A percentile compares a stretch with the other conserved stretches of the same genome.
These are phyloP conservation scores for Claviceps capensis DNA, from an alignment of 2,329 filamentous ascomycete species.

Conservation along the genomic window DNA sequence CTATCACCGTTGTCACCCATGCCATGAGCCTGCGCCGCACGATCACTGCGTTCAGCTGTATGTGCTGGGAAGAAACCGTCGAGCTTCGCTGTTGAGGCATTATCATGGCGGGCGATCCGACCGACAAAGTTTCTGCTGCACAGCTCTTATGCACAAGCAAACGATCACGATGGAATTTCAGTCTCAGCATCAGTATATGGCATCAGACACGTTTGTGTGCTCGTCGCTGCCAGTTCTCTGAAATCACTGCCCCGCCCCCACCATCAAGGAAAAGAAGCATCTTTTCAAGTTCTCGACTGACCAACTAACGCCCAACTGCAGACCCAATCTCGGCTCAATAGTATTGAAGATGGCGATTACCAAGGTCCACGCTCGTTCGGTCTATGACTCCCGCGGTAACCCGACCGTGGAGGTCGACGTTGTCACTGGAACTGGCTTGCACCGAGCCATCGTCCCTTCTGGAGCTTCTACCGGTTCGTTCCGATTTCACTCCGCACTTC, in stretches of 20 bases:
- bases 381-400: slow-evolving; percentile 98
- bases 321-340: slow-evolving; percentile 1
- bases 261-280: neutral
- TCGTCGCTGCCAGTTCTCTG: neutral
- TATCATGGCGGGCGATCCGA: neutral
- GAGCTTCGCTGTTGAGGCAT: slow-evolving; percentile 2
- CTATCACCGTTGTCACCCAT: neutral
- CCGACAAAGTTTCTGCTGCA: neutral
- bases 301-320: neutral
- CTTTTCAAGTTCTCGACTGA: slow-evolving; percentile 1
- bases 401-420: slow-evolving; percentile 97
- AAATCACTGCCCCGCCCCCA: slow-evolving; percentile 5
- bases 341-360: slow-evolving; percentile 66
- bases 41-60: neutral
- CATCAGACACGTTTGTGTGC: neutral
- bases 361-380: slow-evolving; percentile 83
- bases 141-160: neutral
- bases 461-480: slow-evolving; percentile 81
- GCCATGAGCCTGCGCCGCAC: neutral
- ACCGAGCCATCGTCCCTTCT: slow-evolving; percentile 94
- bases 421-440: slow-evolving; percentile 88
- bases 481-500: slow-evolving; percentile 13
- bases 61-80: neutral
- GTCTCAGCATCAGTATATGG: neutral
- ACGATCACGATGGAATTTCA: neutral